These are phyloP conservation scores for Asterophora lycoperdoides DNA, from an alignment of 768 basidiomycete genomes.

Conservation along the genomic window DNA sequence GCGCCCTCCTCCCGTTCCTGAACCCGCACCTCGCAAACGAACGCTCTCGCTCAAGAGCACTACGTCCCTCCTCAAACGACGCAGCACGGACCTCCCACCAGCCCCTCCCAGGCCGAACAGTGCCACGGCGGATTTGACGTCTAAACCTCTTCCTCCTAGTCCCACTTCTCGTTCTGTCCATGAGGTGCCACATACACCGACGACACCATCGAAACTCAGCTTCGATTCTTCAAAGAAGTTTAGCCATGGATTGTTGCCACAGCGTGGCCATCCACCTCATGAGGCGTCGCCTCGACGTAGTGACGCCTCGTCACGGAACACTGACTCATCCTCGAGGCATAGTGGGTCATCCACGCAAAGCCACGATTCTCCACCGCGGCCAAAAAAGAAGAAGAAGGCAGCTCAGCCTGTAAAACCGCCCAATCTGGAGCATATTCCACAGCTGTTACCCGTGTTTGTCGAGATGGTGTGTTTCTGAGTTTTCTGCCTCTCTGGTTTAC, in stretches of 20 bases:
- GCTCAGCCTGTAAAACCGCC: slow-evolving; percentile 59
- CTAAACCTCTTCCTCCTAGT: slow-evolving; percentile 40
- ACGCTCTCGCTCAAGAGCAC: slow-evolving; percentile 44
- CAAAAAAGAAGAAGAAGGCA: slow-evolving; percentile 42
- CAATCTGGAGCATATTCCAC: slow-evolving; percentile 71
- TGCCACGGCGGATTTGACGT: slow-evolving; percentile 15
- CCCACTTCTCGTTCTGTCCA: slow-evolving; percentile 22
- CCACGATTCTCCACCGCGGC: background rate
- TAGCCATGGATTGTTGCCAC: background rate
- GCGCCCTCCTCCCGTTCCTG: slow-evolving; percentile 10
- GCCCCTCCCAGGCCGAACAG: slow-evolving; percentile 34
- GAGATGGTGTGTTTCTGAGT: slow-evolving; percentile 72
- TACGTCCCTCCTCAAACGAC: slow-evolving; percentile 35
- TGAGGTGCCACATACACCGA: slow-evolving; percentile 17
- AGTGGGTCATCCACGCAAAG: background rate
- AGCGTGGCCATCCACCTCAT: background rate
- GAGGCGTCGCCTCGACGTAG: background rate
- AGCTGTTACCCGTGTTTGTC: slow-evolving; percentile 81
- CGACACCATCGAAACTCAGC: slow-evolving; percentile 15
- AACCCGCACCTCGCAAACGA: slow-evolving; percentile 23
- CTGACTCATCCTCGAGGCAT: background rate
- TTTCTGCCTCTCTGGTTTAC: background rate
- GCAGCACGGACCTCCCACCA: slow-evolving; percentile 33
- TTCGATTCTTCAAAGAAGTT: background rate
- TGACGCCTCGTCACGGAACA: slow-evolving; percentile 1